A percentile compares a stretch with the other conserved stretches of the same genome.
These are phyloP conservation scores for Coemansia sp. DNA, from an alignment of 192 early-diverging fungal species.

Conservation along the genomic window DNA sequence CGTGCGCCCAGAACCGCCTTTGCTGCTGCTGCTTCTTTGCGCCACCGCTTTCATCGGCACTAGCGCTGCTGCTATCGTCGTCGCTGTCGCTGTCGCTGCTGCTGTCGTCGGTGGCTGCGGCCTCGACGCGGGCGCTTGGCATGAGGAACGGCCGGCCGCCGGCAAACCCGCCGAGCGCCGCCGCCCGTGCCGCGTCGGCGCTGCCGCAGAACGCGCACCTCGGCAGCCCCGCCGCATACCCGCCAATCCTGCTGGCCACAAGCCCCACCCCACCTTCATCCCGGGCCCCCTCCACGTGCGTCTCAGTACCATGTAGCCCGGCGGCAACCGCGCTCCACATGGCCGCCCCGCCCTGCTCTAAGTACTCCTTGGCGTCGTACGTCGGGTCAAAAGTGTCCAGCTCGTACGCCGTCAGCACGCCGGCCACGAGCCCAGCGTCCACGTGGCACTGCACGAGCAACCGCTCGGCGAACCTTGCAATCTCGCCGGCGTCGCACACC, in stretches of 20 bases:
- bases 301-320: slow-evolving; percentile 46
- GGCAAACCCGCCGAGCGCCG: slow-evolving; percentile 22
- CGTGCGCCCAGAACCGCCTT: slow-evolving; percentile 79
- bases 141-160: slow-evolving; percentile 55
- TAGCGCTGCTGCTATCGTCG: too few relatives aligned
- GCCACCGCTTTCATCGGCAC: too few relatives aligned
- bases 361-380: slow-evolving; percentile 9
- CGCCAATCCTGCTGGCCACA: slow-evolving; percentile 7
- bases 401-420: slow-evolving; percentile 24
- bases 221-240: neutral
- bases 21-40: slow-evolving; percentile 9
- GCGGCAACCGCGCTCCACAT: slow-evolving; percentile 39
- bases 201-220: slow-evolving; percentile 59
- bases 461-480: slow-evolving; percentile 30
- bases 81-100: too few relatives aligned
- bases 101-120: too few relatives aligned
- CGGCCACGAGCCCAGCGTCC: slow-evolving; percentile 7
- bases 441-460: slow-evolving; percentile 11
- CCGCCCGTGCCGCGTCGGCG: slow-evolving; percentile 29
- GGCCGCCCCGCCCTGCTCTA: neutral
- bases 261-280: slow-evolving; percentile 13
- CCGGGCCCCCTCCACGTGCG: slow-evolving; percentile 16
- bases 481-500: slow-evolving; percentile 30
- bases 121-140: slow-evolving; percentile 8
- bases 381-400: slow-evolving; percentile 30